These are phyloP conservation scores for Clavariopsis aquatica DNA, from an alignment of 495 filamentous ascomycete species.

Conservation along the genomic window DNA sequence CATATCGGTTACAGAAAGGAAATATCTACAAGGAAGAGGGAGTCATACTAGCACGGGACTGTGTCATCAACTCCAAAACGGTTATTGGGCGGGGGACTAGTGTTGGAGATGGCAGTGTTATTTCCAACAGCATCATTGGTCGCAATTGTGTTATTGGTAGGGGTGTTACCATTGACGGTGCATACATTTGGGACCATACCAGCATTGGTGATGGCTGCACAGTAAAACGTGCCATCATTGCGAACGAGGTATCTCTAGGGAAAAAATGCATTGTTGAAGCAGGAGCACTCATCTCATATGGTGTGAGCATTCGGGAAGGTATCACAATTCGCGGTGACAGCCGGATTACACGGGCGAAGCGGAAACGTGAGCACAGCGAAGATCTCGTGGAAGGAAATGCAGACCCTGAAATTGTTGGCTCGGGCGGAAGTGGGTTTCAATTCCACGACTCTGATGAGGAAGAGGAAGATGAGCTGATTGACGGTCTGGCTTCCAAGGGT, in stretches of 20 bases:
- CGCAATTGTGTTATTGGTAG: constrained; percentile 81
- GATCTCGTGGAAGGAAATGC: constrained; percentile 47
- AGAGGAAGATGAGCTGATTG: constrained; percentile 52
- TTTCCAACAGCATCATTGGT: constrained; percentile 76
- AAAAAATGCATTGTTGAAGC: constrained; percentile 65
- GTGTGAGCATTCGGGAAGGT: constrained; percentile 67
- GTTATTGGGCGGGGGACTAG: constrained; percentile 76
- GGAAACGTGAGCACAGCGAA: constrained; percentile 49
- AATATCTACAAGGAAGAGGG: constrained; percentile 70
- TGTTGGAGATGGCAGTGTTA: constrained; percentile 68
- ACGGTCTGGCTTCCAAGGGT: constrained; percentile 54
- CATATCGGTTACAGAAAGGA: constrained; percentile 66
- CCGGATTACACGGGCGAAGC: constrained; percentile 58
- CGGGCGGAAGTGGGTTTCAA: constrained; percentile 57
- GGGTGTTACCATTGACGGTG: constrained; percentile 73
- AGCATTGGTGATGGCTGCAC: constrained; percentile 70
- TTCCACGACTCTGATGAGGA: constrained; percentile 51
- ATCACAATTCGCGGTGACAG: constrained; percentile 54
- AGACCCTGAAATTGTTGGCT: constrained; percentile 60
- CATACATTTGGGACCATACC: constrained; percentile 88
- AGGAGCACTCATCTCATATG: constrained; percentile 78
- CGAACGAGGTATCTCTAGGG: constrained; percentile 67
- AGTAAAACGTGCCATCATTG: constrained; percentile 75
- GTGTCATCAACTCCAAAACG: constrained; percentile 62
- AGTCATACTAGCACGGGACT: constrained; percentile 70